phyloP scores from a whole-genome alignment of 2,329 filamentous ascomycete species.

The Emergomyces orientalis region DNA sequence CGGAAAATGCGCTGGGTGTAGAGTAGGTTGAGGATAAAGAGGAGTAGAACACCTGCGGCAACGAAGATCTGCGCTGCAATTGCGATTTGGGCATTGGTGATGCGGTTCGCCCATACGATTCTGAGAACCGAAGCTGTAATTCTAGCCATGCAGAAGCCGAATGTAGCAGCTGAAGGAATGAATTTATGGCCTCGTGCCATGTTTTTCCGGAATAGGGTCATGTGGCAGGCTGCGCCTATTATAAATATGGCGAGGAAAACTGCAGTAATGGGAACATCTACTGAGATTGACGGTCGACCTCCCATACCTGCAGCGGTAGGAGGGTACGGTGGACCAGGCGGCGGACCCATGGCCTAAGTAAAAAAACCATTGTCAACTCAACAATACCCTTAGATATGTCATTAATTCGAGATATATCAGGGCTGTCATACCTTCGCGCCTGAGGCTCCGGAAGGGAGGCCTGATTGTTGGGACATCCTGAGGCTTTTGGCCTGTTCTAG shows the following conservation, averaged over 20 bases:
- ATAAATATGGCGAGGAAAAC: slow-evolving; percentile 50
- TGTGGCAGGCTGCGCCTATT: slow-evolving; percentile 34
- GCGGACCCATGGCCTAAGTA: background rate
- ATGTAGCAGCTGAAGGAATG: slow-evolving; percentile 36
- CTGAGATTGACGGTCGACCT: slow-evolving; percentile 43
- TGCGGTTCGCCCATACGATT: slow-evolving; percentile 46
- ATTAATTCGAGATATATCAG: too few species aligned
- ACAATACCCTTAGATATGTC: too few species aligned
- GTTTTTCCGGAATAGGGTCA: slow-evolving; percentile 40
- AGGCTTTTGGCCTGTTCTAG: background rate
- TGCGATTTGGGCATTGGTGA: slow-evolving; percentile 38
- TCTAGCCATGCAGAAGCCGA: slow-evolving; percentile 45
- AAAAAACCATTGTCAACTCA: background rate
- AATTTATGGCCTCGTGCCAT: slow-evolving; percentile 39
- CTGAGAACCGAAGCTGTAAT: slow-evolving; percentile 41
- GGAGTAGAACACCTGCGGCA: slow-evolving; percentile 61
- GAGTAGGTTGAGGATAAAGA: slow-evolving; percentile 70
- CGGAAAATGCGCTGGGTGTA: slow-evolving; percentile 67
- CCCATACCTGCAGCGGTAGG: slow-evolving; percentile 26
- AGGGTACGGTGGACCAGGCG: slow-evolving; percentile 24
- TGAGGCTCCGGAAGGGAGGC: background rate
- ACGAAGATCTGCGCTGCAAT: slow-evolving; percentile 60
- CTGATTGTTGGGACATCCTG: background rate
- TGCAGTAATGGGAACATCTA: slow-evolving; percentile 57
- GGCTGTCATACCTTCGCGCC: background rate